Percentiles rank a stretch among this genome's conserved stretches.
Evolutionary conservation across 2,329 filamentous ascomycete species (phyloP).

Genomic region (Malbranchea zuffiana): DNA sequence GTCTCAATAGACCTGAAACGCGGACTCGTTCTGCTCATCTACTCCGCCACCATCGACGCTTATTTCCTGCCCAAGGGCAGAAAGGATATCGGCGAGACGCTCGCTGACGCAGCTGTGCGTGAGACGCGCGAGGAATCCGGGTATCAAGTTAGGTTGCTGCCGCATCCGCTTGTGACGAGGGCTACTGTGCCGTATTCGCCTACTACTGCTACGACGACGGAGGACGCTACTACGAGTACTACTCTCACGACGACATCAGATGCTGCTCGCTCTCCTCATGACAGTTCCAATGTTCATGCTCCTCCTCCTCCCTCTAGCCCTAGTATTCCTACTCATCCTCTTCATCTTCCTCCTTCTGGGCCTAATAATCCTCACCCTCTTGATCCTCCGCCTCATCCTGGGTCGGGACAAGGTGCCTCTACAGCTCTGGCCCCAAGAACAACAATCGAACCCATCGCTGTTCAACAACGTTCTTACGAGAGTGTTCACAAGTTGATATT

Average conservation of each 20-base stretch:
- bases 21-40: slow-evolving; percentile 10
- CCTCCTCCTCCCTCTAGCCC: not conserved
- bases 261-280: not conserved
- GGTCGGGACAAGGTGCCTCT: slow-evolving; percentile 3
- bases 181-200: not conserved
- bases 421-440: not conserved
- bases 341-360: not conserved
- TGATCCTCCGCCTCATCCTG: slow-evolving; percentile 4
- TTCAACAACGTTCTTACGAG: slow-evolving; percentile 3
- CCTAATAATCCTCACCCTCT: slow-evolving; percentile 2
- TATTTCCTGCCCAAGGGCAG: slow-evolving; percentile 21
- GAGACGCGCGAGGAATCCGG: slow-evolving; percentile 22
- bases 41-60: not conserved
- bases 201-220: not conserved
- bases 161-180: slow-evolving; percentile 1
- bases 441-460: slow-evolving; percentile 6
- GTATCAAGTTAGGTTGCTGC: slow-evolving; percentile 3
- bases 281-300: not conserved
- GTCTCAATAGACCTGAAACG: slow-evolving; percentile 14
- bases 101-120: slow-evolving; percentile 18
- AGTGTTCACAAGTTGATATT: slow-evolving; percentile 13
- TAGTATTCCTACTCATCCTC: not conserved
- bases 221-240: not conserved
- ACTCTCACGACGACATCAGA: not conserved
- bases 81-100: slow-evolving; percentile 19